Conservation (phyloP, 208 protist species). For the Crithidia acanthocephali region DNA sequence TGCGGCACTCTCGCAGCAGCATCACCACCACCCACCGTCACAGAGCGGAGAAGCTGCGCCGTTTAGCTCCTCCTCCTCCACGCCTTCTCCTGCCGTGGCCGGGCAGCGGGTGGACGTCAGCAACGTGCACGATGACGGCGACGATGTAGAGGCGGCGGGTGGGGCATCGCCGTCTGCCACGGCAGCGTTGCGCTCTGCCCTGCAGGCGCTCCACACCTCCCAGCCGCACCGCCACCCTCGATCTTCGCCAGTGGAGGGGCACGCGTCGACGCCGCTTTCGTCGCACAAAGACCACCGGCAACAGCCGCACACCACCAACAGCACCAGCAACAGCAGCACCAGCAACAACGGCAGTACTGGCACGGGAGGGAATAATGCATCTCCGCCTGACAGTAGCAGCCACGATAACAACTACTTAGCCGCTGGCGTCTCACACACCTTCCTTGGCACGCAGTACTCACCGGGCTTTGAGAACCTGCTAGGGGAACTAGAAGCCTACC, state of each 20-base stretch:
- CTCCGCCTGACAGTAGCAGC: neutral
- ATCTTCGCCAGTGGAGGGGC: neutral
- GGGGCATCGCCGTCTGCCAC: conserved; percentile 24
- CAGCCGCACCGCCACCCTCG: neutral
- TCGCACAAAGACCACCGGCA: neutral
- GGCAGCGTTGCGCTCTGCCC: conserved; percentile 13
- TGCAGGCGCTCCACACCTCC: conserved; percentile 13
- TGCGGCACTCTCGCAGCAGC: conserved; percentile 28
- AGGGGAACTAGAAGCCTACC: conserved; percentile 26
- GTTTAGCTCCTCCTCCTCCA: no score
- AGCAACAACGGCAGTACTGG: neutral
- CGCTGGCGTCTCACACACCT: conserved; percentile 4
- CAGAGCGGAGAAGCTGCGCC: no score
- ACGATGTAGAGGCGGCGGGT: conserved; percentile 35
- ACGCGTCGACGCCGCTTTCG: neutral
- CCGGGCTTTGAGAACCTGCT: conserved; percentile 27
- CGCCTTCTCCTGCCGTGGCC: no score
- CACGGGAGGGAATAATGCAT: no score
- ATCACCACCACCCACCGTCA: no score
- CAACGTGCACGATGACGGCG: conserved; percentile 8
- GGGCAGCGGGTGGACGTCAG: no score
- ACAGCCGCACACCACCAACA: no score
- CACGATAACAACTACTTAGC: neutral
- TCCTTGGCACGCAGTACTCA: conserved; percentile 25
- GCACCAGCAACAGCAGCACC: neutral